These are phyloP conservation scores for Zea luxurians DNA, from an alignment of 176 grass and related monocot species.

Conservation along the genomic window DNA sequence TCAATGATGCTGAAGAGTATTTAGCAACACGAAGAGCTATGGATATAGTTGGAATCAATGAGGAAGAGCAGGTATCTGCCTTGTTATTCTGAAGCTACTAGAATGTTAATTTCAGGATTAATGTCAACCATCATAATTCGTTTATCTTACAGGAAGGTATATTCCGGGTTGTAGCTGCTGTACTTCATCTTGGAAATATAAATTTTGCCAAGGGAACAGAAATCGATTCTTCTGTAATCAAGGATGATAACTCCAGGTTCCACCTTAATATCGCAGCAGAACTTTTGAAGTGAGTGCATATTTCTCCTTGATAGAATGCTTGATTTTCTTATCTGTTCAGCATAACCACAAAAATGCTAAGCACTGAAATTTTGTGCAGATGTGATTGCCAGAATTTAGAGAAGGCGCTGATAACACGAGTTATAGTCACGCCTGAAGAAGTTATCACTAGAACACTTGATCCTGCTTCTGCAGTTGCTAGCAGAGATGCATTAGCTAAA, in stretches of 20 bases:
- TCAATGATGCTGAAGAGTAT: slow-evolving; percentile 98
- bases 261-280: slow-evolving; percentile 84
- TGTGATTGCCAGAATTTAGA: slow-evolving; percentile 84
- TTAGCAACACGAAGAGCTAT: slow-evolving; percentile 98
- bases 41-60: slow-evolving; percentile 99
- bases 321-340: slow-evolving; percentile 34
- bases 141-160: slow-evolving; percentile 80
- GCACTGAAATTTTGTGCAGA: slow-evolving; percentile 58
- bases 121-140: slow-evolving; percentile 10
- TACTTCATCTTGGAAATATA: slow-evolving; percentile 99
- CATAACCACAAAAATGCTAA: slow-evolving; percentile 32
- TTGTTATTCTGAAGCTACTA: slow-evolving; percentile 31
- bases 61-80: slow-evolving; percentile 78
- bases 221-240: slow-evolving; percentile 91
- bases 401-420: slow-evolving; percentile 89
- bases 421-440: slow-evolving; percentile 99
- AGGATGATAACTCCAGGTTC: slow-evolving; percentile 91
- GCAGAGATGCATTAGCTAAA: slow-evolving; percentile 96
- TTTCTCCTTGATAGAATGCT: slow-evolving; percentile 23
- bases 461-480: slow-evolving; percentile 87
- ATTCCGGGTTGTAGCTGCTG: slow-evolving; percentile 94
- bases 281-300: slow-evolving; percentile 74
- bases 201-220: slow-evolving; percentile 92
- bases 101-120: slow-evolving; percentile 32
- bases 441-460: slow-evolving; percentile 97